Percentiles rank a stretch among this genome's conserved stretches.
phyloP scores from a whole-genome alignment of 2,329 filamentous ascomycete genomes.

The Penicillium thymicola region DNA sequence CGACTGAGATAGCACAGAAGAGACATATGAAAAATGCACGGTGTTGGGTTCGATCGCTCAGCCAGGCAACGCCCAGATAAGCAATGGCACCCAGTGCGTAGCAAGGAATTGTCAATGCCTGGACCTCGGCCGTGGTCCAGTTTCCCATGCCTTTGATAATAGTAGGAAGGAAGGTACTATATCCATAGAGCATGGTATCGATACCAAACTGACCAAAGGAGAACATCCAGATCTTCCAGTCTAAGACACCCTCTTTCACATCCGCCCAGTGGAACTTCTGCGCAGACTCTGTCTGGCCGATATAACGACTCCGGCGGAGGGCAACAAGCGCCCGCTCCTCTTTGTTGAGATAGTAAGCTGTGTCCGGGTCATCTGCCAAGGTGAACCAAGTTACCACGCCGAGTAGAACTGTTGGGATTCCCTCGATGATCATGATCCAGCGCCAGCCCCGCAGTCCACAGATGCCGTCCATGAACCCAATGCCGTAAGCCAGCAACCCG shows the following conservation, averaged over 20 bases:
- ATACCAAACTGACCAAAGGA: constrained; percentile 67
- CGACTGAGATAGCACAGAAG: constrained; percentile 60
- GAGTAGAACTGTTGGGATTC: constrained; percentile 55
- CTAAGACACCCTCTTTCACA: constrained; percentile 63
- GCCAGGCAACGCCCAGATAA: constrained; percentile 63
- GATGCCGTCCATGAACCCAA: constrained; percentile 69
- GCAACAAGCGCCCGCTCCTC: constrained; percentile 60
- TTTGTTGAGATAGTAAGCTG: constrained; percentile 57
- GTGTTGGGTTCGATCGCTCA: constrained; percentile 65
- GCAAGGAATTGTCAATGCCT: constrained; percentile 74
- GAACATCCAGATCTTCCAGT: constrained; percentile 75
- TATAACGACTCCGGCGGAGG: constrained; percentile 49
- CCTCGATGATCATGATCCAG: constrained; percentile 63
- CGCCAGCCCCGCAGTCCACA: constrained; percentile 66
- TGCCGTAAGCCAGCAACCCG: constrained; percentile 69
- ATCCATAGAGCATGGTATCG: constrained; percentile 76
- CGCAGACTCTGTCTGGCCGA: constrained; percentile 48
- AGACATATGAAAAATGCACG: constrained; percentile 63
- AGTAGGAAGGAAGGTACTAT: constrained; percentile 73
- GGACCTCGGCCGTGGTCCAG: constrained; percentile 64
- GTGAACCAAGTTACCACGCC: constrained; percentile 56
- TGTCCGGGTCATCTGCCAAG: constrained; percentile 65
- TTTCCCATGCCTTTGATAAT: constrained; percentile 68
- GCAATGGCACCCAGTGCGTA: constrained; percentile 69
- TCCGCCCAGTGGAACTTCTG: constrained; percentile 60